Evolutionary conservation across 805 yeast genomes (phyloP), one percentile per base, ranked within the genome.

Genomic region (Ogataea angusta): DNA sequence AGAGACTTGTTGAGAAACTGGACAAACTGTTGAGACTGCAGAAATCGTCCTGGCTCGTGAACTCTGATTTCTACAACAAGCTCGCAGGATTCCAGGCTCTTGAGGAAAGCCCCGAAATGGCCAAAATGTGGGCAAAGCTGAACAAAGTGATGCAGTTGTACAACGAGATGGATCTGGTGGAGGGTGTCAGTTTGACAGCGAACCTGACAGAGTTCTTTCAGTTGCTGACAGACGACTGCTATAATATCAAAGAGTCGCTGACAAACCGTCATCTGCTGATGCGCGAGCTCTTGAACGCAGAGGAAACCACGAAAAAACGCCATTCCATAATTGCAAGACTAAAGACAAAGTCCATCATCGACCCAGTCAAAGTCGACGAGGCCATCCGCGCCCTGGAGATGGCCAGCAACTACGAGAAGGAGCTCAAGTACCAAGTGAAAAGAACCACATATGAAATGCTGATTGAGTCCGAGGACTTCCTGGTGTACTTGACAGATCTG

Each of bases 191-290:
- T 44, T 86, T 82, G 47, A 69, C 78, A 63, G 89, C 93, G 0
- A 72, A 84, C 0, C 61, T 91, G 25, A 89, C 86, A 2, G 97
- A 91, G 52, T 84, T 84, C 1, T 59, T 88, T 12, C 77, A 72
- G 41, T 68, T 75, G 52, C 67, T 88, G 21, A 67, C 78, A 3
- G 75, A 76, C 46, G 96, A 90, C 52, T 82, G 93, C 12, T 93
- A 82, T 60, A 81, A 84, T 43, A 83, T 90, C 42, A 93, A 93
- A 62, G 99, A 93, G 63, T 83, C 96, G 0, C 68, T 93, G 40
- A 93, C 99, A 0, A 90, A 91, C 63, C 73, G 99, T 44, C 96
- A 93, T 60, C 69, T 93, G 42, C 65, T 91, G 27, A 93, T 93
- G 96, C 75, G 97, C 39, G 99, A 93, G 50, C 68, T 88, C 37